These are phyloP conservation scores for Corylus avellana DNA, from an alignment of 306 rosid species.

Conservation along the genomic window DNA sequence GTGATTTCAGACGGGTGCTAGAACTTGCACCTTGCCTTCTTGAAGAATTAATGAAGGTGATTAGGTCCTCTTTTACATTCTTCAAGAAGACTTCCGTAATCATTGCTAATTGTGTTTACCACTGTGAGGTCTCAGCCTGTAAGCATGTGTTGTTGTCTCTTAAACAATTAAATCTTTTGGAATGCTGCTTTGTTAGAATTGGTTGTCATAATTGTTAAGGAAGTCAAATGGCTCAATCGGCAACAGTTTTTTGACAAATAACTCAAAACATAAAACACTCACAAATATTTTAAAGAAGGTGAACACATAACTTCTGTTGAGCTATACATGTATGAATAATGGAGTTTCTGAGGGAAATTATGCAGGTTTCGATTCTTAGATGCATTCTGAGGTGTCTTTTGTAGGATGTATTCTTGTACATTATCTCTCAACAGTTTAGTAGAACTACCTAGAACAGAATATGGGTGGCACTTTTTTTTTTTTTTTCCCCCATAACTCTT, in stretches of 20 bases:
- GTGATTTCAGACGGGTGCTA: constrained; percentile 79
- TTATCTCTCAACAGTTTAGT: background rate
- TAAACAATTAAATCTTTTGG: background rate
- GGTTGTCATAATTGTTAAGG: background rate
- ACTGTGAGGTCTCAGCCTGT: constrained; percentile 9
- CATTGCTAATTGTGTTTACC: constrained; percentile 20
- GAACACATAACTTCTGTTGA: background rate
- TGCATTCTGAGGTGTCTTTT: background rate
- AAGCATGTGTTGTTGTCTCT: background rate
- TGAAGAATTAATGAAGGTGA: constrained; percentile 98
- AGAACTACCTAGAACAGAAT: background rate
- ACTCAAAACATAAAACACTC: no score
- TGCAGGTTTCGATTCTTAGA: background rate
- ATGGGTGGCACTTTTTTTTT: background rate
- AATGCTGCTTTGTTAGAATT: background rate
- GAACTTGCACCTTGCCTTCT: constrained; percentile 96
- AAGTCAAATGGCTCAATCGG: background rate
- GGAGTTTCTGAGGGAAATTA: background rate
- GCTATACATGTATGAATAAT: background rate
- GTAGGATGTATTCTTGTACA: background rate
- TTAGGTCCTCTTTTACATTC: constrained; percentile 26
- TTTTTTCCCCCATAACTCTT: no score
- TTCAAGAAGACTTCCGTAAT: constrained; percentile 14
- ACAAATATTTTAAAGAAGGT: background rate
- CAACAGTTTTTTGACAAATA: no score